Evolutionary conservation across 1,284 basidiomycete genomes (phyloP).

Genomic region (Uromyces viciae-fabae): DNA sequence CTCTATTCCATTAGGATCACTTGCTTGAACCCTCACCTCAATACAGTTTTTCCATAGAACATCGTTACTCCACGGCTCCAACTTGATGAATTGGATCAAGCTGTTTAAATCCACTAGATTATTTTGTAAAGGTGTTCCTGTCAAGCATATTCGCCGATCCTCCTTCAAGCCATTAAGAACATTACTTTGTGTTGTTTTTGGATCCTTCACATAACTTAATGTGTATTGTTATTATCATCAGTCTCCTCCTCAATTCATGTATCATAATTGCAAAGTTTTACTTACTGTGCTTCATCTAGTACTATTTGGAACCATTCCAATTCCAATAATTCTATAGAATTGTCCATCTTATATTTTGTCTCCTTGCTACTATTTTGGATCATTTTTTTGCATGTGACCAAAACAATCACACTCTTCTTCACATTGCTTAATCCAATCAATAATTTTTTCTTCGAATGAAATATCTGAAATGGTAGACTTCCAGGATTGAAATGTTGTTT

Average conservation of each 20-base stretch:
- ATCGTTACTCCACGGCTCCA: not conserved
- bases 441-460: no score
- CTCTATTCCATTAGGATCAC: not conserved
- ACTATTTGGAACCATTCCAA: not conserved
- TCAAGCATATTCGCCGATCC: not conserved
- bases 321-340: not conserved
- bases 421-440: no score
- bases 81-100: not conserved
- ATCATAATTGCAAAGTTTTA: not conserved
- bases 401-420: no score
- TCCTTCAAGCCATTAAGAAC: not conserved
- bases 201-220: not conserved
- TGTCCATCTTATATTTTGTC: not conserved
- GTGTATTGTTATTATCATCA: not conserved
- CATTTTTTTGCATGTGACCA: no score
- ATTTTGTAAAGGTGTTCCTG: not conserved
- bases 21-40: not conserved
- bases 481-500: no score
- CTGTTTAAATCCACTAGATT: not conserved
- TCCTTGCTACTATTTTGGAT: no score
- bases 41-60: not conserved
- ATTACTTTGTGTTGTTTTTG: not conserved
- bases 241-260: not conserved
- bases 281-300: constrained; percentile 6
- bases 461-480: no score